Base-by-base conservation (phyloP, 768 basidiomycete genomes). In the Mycena alexandri region DNA sequence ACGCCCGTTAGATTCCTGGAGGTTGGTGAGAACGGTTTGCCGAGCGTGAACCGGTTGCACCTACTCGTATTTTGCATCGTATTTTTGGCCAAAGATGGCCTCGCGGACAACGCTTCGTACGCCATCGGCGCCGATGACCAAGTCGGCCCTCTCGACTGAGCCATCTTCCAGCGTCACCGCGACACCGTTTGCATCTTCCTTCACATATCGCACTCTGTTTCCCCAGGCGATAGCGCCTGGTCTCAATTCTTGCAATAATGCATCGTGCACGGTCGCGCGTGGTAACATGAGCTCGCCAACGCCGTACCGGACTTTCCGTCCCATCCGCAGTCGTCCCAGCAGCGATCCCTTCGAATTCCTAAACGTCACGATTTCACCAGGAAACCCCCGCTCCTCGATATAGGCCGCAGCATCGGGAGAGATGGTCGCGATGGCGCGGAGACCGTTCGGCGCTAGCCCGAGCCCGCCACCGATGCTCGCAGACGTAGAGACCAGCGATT, bases 111-210 rank as follows among this genome's bases (percentile, higher is more conserved):
- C 71, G 66, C 82, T 83, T 51, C 76, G 73, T 10, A 79, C 77
- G 3, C 81, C 82, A 66, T 83, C 81, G 0, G 82, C 82, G 11
- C 82, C 82, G 41, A 83, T 78, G 42, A 83, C 76, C 6, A 83
- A 69, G 63, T 83, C 80, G 1, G 76, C 79, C 22, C 50, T 67
- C 54, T 81, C 80, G 25, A 71, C 71, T 2, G 71, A 74, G 3
- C 80, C 80, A 61, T 82, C 73, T 14, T 73, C 72, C 43, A 79
- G 79, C 16, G 51, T 63, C 19, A 79, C 72, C 22, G 71, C 50
- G 12, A 76, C 76, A 6, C 73, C 76, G 36, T 75, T 69, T 0
- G 70, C 63, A 10, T 57, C 72, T 51, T 80, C 79, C n/a, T 72
- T 65, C 19, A 79, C 76, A 2, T 64, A 73, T 53, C 57, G 62